Conservation (phyloP, 352 stramenopile species). For the Pythium coloratum region DNA sequence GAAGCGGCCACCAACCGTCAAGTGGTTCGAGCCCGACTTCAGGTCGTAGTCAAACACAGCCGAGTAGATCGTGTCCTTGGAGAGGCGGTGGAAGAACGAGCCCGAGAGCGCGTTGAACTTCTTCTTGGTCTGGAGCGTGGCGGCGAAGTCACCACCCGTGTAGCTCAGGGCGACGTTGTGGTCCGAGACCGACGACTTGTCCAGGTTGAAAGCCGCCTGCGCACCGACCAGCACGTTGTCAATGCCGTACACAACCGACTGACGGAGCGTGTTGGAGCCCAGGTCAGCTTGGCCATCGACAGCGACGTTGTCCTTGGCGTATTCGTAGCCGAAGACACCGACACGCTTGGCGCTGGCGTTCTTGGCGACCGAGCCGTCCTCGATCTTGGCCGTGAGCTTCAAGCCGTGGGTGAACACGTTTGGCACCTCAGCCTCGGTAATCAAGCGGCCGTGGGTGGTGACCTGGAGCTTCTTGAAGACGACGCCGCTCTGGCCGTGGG, state of each 20-base stretch:
- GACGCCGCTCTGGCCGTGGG: constrained; percentile 54
- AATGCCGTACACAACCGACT: constrained; percentile 73
- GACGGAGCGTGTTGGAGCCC: constrained; percentile 50
- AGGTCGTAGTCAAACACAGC: constrained; percentile 89
- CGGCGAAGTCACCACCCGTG: constrained; percentile 71
- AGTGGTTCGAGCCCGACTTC: constrained; percentile 80
- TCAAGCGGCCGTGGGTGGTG: constrained; percentile 73
- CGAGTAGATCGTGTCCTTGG: constrained; percentile 83
- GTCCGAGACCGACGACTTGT: constrained; percentile 83
- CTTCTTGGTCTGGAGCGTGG: constrained; percentile 85
- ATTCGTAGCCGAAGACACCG: constrained; percentile 77
- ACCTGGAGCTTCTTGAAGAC: constrained; percentile 89
- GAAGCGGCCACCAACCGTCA: constrained; percentile 83
- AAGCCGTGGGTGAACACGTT: constrained; percentile 77
- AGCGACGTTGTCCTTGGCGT: constrained; percentile 61
- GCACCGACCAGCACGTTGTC: constrained; percentile 79
- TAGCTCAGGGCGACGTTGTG: constrained; percentile 85
- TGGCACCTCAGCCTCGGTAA: constrained; percentile 79
- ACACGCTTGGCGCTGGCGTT: constrained; percentile 76
- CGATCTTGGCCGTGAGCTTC: constrained; percentile 84
- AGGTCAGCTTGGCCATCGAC: constrained; percentile 64
- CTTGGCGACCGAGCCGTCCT: constrained; percentile 80
- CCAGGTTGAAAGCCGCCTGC: constrained; percentile 72
- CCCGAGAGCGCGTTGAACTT: constrained; percentile 79
- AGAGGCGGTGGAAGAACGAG: constrained; percentile 85